A percentile compares a stretch with the other conserved stretches of the same genome.
These are phyloP conservation scores for Zygoascus biomembranicola DNA, from an alignment of 805 yeast genomes.

Conservation along the genomic window DNA sequence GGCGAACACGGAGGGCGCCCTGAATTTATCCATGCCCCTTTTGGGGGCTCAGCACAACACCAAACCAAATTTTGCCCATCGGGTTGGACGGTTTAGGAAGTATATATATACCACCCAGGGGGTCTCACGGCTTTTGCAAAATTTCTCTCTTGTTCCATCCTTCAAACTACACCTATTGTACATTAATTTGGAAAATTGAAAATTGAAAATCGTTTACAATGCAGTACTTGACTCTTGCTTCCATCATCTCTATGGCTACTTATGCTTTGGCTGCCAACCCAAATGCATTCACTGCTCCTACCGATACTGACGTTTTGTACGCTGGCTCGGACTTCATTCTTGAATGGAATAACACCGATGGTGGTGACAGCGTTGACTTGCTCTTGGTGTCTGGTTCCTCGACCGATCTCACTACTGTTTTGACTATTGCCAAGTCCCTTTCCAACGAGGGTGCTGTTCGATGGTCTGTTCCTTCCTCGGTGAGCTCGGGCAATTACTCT, in stretches of 20 bases:
- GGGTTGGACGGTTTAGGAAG: not conserved
- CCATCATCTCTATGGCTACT: conserved; percentile 3
- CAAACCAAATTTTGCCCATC: not conserved
- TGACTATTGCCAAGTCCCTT: conserved; percentile 27
- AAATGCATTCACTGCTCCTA: conserved; percentile 29
- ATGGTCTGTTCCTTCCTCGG: conserved; percentile 29
- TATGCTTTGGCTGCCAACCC: conserved; percentile 5
- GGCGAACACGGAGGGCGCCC: not conserved
- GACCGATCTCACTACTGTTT: conserved; percentile 24
- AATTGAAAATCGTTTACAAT: not conserved
- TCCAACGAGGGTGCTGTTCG: conserved; percentile 31
- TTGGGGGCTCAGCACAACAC: not conserved
- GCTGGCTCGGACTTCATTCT: conserved; percentile 26
- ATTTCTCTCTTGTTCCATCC: not conserved
- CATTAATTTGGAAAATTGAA: not conserved
- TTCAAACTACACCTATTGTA: not conserved
- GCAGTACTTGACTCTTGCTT: conserved; percentile 7
- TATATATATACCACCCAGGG: not conserved
- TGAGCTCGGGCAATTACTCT: conserved; percentile 28
- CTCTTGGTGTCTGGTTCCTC: conserved; percentile 27
- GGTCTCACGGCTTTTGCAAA: too few species aligned
- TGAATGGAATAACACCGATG: conserved; percentile 26
- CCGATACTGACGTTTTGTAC: conserved; percentile 19
- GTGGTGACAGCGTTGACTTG: conserved; percentile 27
- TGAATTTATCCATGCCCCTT: not conserved